Conservation (phyloP, 2,329 filamentous ascomycete genomes). For the Phialophora macrospora region DNA sequence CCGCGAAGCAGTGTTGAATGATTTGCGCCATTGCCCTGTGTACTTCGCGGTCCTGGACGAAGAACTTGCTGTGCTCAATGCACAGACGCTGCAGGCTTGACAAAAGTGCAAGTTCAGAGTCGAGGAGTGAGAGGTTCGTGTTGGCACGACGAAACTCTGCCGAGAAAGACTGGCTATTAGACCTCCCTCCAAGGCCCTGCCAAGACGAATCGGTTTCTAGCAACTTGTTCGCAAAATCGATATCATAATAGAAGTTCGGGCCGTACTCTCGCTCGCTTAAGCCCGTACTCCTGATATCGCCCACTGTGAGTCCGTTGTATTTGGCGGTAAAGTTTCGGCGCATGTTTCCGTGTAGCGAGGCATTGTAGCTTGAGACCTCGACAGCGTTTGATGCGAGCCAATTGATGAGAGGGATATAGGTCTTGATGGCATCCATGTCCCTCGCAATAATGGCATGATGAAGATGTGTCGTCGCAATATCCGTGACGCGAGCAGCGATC, state of each 20-base stretch:
- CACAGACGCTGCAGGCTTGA: conserved; percentile 88
- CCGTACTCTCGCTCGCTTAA: conserved; percentile 71
- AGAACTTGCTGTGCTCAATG: conserved; percentile 76
- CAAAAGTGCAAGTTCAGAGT: conserved; percentile 78
- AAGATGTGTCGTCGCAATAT: conserved; percentile 88
- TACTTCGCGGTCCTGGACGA: conserved; percentile 58
- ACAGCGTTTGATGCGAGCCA: conserved; percentile 82
- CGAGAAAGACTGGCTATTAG: conserved; percentile 58
- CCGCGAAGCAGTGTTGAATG: conserved; percentile 74
- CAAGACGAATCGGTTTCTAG: conserved; percentile 79
- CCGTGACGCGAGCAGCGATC: conserved; percentile 80
- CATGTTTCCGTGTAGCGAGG: conserved; percentile 83
- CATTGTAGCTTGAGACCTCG: conserved; percentile 80
- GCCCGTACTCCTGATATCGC: conserved; percentile 77
- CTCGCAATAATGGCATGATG: conserved; percentile 82
- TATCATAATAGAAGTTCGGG: conserved; percentile 80
- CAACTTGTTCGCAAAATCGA: conserved; percentile 74
- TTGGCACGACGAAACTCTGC: conserved; percentile 87
- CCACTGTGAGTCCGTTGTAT: conserved; percentile 74
- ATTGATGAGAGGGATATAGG: conserved; percentile 73
- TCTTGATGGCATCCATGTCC: conserved; percentile 69
- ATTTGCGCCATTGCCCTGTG: conserved; percentile 74
- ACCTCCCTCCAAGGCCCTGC: conserved; percentile 60
- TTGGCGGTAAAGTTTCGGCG: conserved; percentile 80
- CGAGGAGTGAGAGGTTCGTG: conserved; percentile 85